Conservation (phyloP, 306 rosid genomes). For the Citrullus mucosospermus region DNA sequence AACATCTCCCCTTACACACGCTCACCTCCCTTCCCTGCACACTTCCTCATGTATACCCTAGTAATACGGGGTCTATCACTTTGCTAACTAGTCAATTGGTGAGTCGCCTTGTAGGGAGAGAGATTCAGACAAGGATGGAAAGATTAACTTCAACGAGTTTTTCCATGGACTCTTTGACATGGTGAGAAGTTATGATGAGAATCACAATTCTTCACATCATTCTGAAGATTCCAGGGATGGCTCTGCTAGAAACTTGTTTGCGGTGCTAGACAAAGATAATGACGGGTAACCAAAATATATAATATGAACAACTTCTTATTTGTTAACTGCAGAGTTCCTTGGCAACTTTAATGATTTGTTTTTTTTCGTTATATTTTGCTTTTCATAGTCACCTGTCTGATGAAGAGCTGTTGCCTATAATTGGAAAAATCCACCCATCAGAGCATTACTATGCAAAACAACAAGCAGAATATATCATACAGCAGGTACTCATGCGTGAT, state of each 20-base stretch:
- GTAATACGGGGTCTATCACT: neutral
- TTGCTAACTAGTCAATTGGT: constrained; percentile 17
- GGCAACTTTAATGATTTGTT: constrained; percentile 10
- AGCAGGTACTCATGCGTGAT: constrained; percentile 50
- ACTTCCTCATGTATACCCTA: no score
- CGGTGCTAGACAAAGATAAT: constrained; percentile 77
- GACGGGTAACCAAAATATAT: constrained; percentile 49
- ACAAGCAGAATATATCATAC: constrained; percentile 78
- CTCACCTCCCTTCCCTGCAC: no score
- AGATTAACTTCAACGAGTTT: constrained; percentile 82
- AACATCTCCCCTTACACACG: no score
- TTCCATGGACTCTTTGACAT: constrained; percentile 95
- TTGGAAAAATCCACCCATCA: constrained; percentile 90
- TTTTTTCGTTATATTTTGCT: constrained; percentile 1
- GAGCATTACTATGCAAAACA: constrained; percentile 92
- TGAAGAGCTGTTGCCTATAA: constrained; percentile 59
- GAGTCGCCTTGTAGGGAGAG: constrained; percentile 51
- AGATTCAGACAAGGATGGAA: constrained; percentile 82
- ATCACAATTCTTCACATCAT: constrained; percentile 46
- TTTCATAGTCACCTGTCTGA: constrained; percentile 58
- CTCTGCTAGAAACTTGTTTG: constrained; percentile 68
- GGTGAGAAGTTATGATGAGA: constrained; percentile 84
- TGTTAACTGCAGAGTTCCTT: constrained; percentile 7
- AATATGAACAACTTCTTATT: neutral
- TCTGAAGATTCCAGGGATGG: constrained; percentile 47